Evolutionary conservation across 306 rosid species (phyloP).

Genomic region (Begonia peltatifolia): DNA sequence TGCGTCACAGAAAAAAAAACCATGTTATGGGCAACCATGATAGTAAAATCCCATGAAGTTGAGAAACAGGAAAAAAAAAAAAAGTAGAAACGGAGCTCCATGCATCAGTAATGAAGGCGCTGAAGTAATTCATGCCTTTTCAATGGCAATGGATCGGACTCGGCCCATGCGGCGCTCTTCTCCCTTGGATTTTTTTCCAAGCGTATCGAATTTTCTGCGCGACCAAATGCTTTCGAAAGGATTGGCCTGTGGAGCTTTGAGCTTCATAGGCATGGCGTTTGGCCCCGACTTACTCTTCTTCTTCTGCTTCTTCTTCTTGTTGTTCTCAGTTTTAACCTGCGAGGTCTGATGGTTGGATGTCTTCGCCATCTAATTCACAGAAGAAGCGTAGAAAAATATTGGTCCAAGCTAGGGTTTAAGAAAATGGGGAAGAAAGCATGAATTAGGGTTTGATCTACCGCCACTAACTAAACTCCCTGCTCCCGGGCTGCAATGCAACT

Average conservation of each 20-base stretch:
- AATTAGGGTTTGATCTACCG: not conserved
- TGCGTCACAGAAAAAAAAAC: slow-evolving; percentile 13
- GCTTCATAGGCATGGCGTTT: slow-evolving; percentile 50
- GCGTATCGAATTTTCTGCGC: slow-evolving; percentile 51
- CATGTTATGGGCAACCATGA: not conserved
- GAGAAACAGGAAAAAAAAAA: not conserved
- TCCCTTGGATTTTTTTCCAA: slow-evolving; percentile 82
- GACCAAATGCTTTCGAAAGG: slow-evolving; percentile 85
- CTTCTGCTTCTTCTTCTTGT: slow-evolving; percentile 23
- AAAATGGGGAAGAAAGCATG: slow-evolving; percentile 3
- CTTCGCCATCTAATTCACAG: slow-evolving; percentile 22
- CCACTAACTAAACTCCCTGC: too few relatives aligned
- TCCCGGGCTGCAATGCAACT: too few relatives aligned
- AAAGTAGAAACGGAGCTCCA: not conserved
- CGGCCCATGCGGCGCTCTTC: slow-evolving; percentile 62
- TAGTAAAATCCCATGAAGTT: not conserved
- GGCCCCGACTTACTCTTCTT: slow-evolving; percentile 44
- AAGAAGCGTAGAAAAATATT: not conserved
- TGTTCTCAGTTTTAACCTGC: slow-evolving; percentile 5
- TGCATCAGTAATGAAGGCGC: not conserved
- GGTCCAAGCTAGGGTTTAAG: slow-evolving; percentile 11
- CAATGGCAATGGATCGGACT: slow-evolving; percentile 57
- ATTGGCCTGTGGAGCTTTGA: slow-evolving; percentile 27
- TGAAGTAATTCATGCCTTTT: slow-evolving; percentile 25
- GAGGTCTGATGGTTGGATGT: slow-evolving; percentile 9